A percentile compares a stretch with the other conserved stretches of the same genome.
phyloP scores from a whole-genome alignment of 805 yeast species.

The Yamadazyma tumulicola region DNA sequence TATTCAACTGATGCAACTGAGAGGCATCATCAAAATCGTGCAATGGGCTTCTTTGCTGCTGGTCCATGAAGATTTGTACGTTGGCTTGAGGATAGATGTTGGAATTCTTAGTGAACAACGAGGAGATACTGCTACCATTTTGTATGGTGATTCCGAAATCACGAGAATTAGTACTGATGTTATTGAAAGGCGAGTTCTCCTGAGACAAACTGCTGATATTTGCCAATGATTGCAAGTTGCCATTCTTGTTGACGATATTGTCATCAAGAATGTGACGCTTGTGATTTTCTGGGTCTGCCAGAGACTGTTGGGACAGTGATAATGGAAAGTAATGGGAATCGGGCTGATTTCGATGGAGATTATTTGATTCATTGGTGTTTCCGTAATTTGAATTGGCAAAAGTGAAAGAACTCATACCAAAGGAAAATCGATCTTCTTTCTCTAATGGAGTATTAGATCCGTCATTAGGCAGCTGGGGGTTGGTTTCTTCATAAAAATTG shows the following conservation, averaged over 20 bases:
- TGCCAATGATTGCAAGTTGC: conserved; percentile 1
- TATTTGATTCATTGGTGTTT: neutral
- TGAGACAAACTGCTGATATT: conserved; percentile 4
- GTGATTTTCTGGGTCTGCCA: too few species aligned
- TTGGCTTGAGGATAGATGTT: conserved; percentile 10
- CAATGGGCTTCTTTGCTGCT: neutral
- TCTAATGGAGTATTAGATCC: conserved; percentile 4
- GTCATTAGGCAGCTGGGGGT: neutral
- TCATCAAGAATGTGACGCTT: too few species aligned
- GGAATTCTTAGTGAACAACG: conserved; percentile 12
- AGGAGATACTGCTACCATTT: conserved; percentile 10
- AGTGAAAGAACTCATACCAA: conserved; percentile 34
- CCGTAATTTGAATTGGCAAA: conserved; percentile 22
- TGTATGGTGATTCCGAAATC: conserved; percentile 5
- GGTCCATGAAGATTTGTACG: conserved; percentile 3
- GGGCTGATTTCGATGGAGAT: neutral
- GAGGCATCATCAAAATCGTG: conserved; percentile 3
- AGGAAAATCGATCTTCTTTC: conserved; percentile 28
- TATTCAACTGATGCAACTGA: neutral
- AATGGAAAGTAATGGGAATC: neutral
- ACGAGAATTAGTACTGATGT: conserved; percentile 1
- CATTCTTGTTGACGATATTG: neutral
- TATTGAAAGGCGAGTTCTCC: conserved; percentile 2
- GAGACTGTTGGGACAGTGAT: too few species aligned
- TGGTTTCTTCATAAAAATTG: conserved; percentile 1